Percentiles rank a stretch among this genome's conserved stretches.
Evolutionary conservation across 176 grass and related monocot species (phyloP).

Genomic region (Puya raimondii): DNA sequence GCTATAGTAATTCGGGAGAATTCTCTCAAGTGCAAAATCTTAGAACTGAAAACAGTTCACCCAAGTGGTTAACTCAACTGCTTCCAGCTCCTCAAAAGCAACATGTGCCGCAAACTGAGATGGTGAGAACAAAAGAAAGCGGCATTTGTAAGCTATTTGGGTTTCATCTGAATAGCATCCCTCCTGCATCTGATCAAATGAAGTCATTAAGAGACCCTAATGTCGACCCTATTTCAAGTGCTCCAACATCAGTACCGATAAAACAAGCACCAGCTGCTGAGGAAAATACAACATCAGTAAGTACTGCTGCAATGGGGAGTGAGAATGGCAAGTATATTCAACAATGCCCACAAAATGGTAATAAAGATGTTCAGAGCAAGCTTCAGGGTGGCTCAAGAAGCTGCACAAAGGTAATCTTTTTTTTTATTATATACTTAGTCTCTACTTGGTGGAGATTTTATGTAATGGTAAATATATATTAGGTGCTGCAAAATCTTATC

Average conservation of each 20-base stretch:
- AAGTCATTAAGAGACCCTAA: slow-evolving; percentile 40
- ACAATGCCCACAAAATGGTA: slow-evolving; percentile 26
- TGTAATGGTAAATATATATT: too few relatives aligned
- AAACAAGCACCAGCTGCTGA: slow-evolving; percentile 31
- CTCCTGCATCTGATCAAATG: slow-evolving; percentile 36
- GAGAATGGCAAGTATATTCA: slow-evolving; percentile 49
- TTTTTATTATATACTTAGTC: neutral
- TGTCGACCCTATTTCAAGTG: slow-evolving; percentile 35
- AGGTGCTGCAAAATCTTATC: too few relatives aligned
- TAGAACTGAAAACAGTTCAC: slow-evolving; percentile 29
- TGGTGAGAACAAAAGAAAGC: slow-evolving; percentile 54
- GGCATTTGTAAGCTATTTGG: slow-evolving; percentile 80
- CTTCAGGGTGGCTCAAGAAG: slow-evolving; percentile 52
- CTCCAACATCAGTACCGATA: slow-evolving; percentile 18
- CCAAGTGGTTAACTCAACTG: slow-evolving; percentile 46
- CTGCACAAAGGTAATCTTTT: slow-evolving; percentile 69
- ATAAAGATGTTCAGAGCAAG: slow-evolving; percentile 61
- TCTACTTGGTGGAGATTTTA: neutral
- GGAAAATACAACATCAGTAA: slow-evolving; percentile 38
- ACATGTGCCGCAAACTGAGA: slow-evolving; percentile 49
- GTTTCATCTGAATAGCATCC: slow-evolving; percentile 52
- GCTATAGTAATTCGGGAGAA: slow-evolving; percentile 31
- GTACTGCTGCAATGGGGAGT: slow-evolving; percentile 30
- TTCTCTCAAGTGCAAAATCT: slow-evolving; percentile 27
- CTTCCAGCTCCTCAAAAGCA: slow-evolving; percentile 19